Conservation (phyloP, 768 basidiomycete species). For the Cantharellus anzutake region DNA sequence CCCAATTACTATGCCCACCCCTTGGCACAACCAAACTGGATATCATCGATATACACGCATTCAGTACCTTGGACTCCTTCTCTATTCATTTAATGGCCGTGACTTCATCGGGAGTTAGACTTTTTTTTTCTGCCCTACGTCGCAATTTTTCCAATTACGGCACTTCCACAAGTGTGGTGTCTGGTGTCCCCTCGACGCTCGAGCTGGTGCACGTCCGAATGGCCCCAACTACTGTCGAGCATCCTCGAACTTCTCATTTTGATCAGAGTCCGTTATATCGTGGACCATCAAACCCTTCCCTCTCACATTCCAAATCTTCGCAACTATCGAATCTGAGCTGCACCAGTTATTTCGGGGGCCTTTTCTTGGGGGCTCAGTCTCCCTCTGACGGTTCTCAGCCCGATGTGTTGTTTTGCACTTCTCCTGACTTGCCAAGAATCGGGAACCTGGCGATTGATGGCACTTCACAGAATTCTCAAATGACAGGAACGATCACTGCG, state of each 20-base stretch:
- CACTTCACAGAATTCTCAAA: too few relatives aligned
- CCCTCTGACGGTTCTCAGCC: constrained; percentile 47
- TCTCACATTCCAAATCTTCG: not conserved
- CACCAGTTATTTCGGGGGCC: constrained; percentile 45
- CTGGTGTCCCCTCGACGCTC: constrained; percentile 22
- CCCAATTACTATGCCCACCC: constrained; percentile 57
- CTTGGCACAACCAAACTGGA: constrained; percentile 46
- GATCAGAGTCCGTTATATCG: not conserved
- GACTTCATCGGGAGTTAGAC: constrained; percentile 61
- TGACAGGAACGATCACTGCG: too few relatives aligned
- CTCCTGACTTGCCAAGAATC: constrained; percentile 58
- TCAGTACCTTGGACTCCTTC: constrained; percentile 48
- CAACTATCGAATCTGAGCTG: constrained; percentile 12
- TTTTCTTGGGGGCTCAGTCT: constrained; percentile 50
- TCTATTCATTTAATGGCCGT: constrained; percentile 61
- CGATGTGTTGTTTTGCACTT: constrained; percentile 54
- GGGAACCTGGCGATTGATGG: constrained; percentile 17
- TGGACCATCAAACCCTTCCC: not conserved
- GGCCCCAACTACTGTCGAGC: constrained; percentile 47
- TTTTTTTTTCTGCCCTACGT: constrained; percentile 43
- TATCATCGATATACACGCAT: constrained; percentile 48
- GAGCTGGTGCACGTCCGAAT: constrained; percentile 64
- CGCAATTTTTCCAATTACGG: constrained; percentile 8
- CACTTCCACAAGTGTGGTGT: constrained; percentile 7
- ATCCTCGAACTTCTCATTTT: constrained; percentile 11